Conservation (phyloP, 768 basidiomycete species). For the Suillus decipiens region DNA sequence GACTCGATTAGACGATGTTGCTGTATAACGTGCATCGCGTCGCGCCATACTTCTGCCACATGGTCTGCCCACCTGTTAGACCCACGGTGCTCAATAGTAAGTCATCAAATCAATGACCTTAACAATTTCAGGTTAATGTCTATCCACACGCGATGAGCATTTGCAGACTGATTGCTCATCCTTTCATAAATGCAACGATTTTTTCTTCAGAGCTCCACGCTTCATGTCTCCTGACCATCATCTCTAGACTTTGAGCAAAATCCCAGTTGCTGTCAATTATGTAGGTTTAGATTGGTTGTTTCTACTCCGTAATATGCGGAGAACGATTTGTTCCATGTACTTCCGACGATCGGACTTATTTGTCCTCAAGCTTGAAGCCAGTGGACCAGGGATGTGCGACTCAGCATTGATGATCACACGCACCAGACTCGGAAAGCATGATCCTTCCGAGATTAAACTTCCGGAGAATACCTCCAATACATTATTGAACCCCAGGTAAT, state of each 20-base stretch:
- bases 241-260: too few species aligned
- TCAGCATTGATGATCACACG: too few species aligned
- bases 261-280: not conserved
- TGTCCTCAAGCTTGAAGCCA: not conserved
- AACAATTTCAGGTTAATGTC: not conserved
- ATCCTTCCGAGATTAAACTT: not conserved
- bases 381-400: too few species aligned
- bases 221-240: not conserved
- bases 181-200: not conserved
- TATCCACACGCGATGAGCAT: not conserved
- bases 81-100: not conserved
- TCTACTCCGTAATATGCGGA: too few species aligned
- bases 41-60: not conserved
- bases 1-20: constrained; percentile 27
- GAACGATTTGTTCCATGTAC: not conserved
- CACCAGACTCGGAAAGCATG: not conserved
- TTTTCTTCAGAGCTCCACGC: not conserved
- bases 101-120: not conserved
- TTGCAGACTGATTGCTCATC: not conserved
- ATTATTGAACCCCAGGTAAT: not conserved
- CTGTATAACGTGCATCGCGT: constrained; percentile 12
- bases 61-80: not conserved
- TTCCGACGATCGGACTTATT: not conserved
- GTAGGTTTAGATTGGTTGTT: not conserved
- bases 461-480: not conserved